phyloP scores from a whole-genome alignment of 2,329 filamentous ascomycete genomes.

The Talaromyces piceae region DNA sequence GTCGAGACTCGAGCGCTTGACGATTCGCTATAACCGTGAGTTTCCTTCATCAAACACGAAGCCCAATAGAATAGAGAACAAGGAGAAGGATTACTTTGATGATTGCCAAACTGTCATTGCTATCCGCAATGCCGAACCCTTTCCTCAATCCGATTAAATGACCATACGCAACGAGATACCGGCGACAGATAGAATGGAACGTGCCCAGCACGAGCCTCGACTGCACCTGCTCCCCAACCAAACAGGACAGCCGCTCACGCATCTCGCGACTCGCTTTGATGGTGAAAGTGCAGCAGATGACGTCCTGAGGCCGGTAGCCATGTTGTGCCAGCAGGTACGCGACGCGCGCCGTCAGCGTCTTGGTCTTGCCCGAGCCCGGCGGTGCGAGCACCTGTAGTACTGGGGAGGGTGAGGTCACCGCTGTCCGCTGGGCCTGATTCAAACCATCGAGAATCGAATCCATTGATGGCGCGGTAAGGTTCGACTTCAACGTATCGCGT shows the following conservation, averaged over 20 bases:
- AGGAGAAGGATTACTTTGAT: slow-evolving; percentile 46
- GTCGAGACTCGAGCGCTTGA: slow-evolving; percentile 62
- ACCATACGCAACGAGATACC: slow-evolving; percentile 79
- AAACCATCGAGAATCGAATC: slow-evolving; percentile 53
- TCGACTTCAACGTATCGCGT: too few species aligned
- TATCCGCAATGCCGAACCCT: slow-evolving; percentile 87
- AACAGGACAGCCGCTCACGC: slow-evolving; percentile 73
- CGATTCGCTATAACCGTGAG: slow-evolving; percentile 50
- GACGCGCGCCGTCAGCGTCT: slow-evolving; percentile 86
- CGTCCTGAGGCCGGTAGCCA: slow-evolving; percentile 70
- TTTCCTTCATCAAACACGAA: slow-evolving; percentile 1
- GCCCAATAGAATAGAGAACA: background rate
- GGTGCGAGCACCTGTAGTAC: slow-evolving; percentile 57
- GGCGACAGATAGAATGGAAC: slow-evolving; percentile 85
- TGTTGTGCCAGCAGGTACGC: slow-evolving; percentile 73
- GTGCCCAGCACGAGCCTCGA: slow-evolving; percentile 79
- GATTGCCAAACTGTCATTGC: slow-evolving; percentile 69
- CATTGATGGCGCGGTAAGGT: slow-evolving; percentile 31
- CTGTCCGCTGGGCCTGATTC: slow-evolving; percentile 56
- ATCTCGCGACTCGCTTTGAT: slow-evolving; percentile 93
- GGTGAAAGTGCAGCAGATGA: slow-evolving; percentile 94
- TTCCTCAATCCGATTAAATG: slow-evolving; percentile 71
- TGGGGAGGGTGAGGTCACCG: slow-evolving; percentile 55
- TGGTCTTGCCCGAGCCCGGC: slow-evolving; percentile 78
- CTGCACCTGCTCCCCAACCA: slow-evolving; percentile 71